Conservation (phyloP, 192 early-diverging fungal species). For the Coemansia sp. region DNA sequence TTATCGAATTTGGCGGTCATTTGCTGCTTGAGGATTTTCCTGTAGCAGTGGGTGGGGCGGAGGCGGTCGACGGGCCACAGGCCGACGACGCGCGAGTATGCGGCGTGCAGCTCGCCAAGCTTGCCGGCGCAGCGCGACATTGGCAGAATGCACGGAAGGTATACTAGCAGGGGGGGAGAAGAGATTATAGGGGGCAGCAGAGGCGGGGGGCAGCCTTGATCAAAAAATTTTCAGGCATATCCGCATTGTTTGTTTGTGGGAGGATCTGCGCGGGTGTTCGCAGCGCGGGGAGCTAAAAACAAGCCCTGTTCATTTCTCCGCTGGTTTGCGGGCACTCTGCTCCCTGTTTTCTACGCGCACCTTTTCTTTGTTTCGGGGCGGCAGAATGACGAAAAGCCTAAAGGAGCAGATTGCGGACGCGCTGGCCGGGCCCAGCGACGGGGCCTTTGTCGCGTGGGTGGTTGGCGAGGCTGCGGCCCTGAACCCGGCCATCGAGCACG, state of each 20-base stretch:
- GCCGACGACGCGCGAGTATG: constrained; percentile 55
- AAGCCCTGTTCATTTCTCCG: too few relatives aligned
- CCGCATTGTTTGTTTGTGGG: too few relatives aligned
- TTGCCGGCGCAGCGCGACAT: constrained; percentile 31
- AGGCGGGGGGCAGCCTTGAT: too few relatives aligned
- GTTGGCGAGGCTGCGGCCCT: constrained; percentile 8
- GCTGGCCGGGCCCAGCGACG: constrained; percentile 20
- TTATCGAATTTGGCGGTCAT: constrained; percentile 33
- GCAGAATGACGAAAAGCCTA: not conserved
- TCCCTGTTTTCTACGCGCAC: too few relatives aligned
- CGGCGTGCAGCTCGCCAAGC: constrained; percentile 49
- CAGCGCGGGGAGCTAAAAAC: too few relatives aligned
- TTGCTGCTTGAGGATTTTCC: constrained; percentile 48
- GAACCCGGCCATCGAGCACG: constrained; percentile 9
- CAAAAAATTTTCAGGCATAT: too few relatives aligned
- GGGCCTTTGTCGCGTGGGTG: constrained; percentile 20
- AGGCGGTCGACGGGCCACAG: constrained; percentile 65
- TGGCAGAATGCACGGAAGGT: too few relatives aligned
- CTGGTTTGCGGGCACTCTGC: too few relatives aligned
- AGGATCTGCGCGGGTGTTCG: too few relatives aligned
- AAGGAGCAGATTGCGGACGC: constrained; percentile 3
- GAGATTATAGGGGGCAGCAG: too few relatives aligned
- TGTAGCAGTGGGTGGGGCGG: constrained; percentile 64
- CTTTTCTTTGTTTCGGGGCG: not conserved
- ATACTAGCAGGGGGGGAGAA: too few relatives aligned